Conservation (phyloP, 2,329 filamentous ascomycete species). For the Epichloe hybrida region DNA sequence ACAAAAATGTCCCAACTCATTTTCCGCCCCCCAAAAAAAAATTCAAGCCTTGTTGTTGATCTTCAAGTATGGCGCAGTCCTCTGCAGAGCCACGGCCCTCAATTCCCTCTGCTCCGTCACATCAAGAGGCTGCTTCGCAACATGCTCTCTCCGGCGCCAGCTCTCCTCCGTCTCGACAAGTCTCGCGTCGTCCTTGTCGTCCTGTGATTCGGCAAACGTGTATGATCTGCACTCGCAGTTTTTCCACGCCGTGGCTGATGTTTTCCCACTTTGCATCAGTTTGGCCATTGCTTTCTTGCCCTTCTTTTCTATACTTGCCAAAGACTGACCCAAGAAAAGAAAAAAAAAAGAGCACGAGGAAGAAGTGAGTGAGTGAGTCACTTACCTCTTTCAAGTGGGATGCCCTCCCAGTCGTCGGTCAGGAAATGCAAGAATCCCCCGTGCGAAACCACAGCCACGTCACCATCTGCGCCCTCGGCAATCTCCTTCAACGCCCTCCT, state of each 20-base stretch:
- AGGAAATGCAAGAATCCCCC: constrained; percentile 81
- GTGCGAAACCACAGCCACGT: constrained; percentile 68
- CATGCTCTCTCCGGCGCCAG: constrained; percentile 30
- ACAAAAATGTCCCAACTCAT: neutral
- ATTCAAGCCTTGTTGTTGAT: constrained; percentile 8
- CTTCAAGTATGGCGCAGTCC: constrained; percentile 26
- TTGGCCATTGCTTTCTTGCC: neutral
- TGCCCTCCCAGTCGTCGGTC: constrained; percentile 65
- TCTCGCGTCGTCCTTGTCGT: constrained; percentile 33
- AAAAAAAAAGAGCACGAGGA: no score
- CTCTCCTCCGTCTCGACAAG: constrained; percentile 36
- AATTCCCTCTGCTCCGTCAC: constrained; percentile 33
- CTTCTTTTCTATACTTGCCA: neutral
- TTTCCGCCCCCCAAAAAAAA: no score
- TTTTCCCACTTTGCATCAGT: neutral
- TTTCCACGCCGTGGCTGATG: constrained; percentile 53
- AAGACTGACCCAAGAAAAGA: neutral
- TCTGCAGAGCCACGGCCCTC: constrained; percentile 22
- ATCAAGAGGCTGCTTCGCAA: constrained; percentile 23
- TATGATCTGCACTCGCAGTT: constrained; percentile 64
- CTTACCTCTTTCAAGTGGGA: constrained; percentile 28
- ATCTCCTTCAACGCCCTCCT: constrained; percentile 42
- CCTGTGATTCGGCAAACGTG: constrained; percentile 41
- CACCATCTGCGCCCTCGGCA: constrained; percentile 31
- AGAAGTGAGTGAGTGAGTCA: neutral